A percentile compares a stretch with the other conserved stretches of the same genome.
Evolutionary conservation across 1,139 yeast species (phyloP).

Genomic region (Saccharomyces hybrid): DNA sequence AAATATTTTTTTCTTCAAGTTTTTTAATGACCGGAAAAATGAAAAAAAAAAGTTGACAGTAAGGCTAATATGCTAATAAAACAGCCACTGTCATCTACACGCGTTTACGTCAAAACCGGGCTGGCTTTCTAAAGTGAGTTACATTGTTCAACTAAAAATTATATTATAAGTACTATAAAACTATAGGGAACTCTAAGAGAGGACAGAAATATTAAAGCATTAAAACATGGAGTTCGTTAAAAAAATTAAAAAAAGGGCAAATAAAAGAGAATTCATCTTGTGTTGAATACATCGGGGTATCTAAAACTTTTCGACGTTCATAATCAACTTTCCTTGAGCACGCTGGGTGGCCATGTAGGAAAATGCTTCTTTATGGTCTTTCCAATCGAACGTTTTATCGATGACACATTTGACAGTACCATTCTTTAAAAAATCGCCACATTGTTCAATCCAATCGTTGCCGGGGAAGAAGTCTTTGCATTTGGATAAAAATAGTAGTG

Average conservation of each 20-base stretch:
- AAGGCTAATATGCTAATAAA: neutral
- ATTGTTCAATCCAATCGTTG: constrained; percentile 32
- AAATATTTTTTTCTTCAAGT: neutral
- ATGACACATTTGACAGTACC: constrained; percentile 40
- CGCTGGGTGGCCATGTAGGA: constrained; percentile 42
- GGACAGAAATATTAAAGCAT: neutral
- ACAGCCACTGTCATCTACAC: neutral
- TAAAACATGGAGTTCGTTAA: neutral
- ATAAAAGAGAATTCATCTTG: neutral
- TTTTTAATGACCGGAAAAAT: neutral
- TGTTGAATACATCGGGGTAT: neutral
- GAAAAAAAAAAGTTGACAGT: constrained; percentile 14
- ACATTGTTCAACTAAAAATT: neutral
- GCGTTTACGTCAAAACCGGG: neutral
- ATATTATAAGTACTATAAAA: neutral
- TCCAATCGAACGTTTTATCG: constrained; percentile 50
- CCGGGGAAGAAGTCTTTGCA: constrained; percentile 19
- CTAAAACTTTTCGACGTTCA: constrained; percentile 35
- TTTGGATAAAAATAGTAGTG: constrained; percentile 33
- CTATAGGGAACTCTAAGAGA: neutral
- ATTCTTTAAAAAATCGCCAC: constrained; percentile 38
- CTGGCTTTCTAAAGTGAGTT: neutral
- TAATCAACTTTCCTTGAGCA: constrained; percentile 62
- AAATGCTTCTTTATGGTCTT: constrained; percentile 45
- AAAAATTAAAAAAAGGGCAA: neutral